Evolutionary conservation across 2,329 filamentous ascomycete species (phyloP).

Genomic region (Calonectria honghensis): DNA sequence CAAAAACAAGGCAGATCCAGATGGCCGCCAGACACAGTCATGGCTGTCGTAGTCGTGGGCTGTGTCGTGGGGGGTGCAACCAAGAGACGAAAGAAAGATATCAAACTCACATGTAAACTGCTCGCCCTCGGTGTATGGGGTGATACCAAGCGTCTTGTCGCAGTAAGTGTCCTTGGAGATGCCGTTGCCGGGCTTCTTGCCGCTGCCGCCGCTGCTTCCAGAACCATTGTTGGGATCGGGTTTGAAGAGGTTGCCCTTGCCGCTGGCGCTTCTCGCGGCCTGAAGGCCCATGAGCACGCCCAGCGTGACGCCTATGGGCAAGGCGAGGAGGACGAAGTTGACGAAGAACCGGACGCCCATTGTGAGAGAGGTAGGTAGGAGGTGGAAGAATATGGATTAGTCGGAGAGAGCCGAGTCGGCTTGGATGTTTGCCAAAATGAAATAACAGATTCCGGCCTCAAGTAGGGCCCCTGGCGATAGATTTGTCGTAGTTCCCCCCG

Average conservation of each 20-base stretch:
- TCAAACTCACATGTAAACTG: constrained; percentile 67
- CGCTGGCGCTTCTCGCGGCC: constrained; percentile 61
- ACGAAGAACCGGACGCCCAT: constrained; percentile 67
- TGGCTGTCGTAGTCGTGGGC: neutral
- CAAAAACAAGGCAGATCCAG: constrained; percentile 17
- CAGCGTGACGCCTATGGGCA: constrained; percentile 70
- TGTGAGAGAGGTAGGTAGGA: constrained; percentile 38
- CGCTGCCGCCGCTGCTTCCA: constrained; percentile 1
- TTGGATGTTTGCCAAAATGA: neutral
- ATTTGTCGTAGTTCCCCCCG: constrained; percentile 4
- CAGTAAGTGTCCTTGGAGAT: constrained; percentile 48
- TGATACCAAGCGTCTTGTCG: constrained; percentile 62
- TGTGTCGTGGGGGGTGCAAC: neutral
- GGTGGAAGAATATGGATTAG: neutral
- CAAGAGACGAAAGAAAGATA: constrained; percentile 7
- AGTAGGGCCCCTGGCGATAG: neutral
- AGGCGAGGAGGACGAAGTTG: constrained; percentile 69
- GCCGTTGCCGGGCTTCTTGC: constrained; percentile 47
- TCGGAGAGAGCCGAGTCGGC: neutral
- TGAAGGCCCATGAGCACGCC: constrained; percentile 71
- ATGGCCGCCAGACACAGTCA: neutral
- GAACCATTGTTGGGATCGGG: constrained; percentile 43
- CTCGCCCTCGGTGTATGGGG: constrained; percentile 64
- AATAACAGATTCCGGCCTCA: neutral
- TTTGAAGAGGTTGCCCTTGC: constrained; percentile 67